Evolutionary conservation across 1,284 basidiomycete species (phyloP).

Genomic region (Earliella scabrosa): DNA sequence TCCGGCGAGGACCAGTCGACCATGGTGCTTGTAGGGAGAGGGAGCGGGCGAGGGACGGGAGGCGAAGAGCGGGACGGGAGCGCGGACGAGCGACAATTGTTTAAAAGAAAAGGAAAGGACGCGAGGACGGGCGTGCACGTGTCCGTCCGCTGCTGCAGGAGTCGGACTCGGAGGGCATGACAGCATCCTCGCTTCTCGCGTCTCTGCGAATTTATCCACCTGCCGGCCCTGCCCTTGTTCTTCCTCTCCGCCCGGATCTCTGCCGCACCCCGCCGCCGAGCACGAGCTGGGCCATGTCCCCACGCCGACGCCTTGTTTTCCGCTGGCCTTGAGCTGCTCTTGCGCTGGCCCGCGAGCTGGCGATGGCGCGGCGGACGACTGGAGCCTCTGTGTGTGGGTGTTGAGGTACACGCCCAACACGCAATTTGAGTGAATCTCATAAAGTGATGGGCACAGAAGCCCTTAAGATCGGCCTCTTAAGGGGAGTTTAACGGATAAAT

Average conservation of each 20-base stretch:
- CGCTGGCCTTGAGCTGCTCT: neutral
- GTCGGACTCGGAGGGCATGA: slow-evolving; percentile 13
- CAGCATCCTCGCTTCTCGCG: neutral
- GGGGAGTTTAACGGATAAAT: too few relatives aligned
- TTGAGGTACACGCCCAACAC: too few relatives aligned
- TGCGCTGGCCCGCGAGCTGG: neutral
- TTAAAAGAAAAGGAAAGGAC: slow-evolving; percentile 11
- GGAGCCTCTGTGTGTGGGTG: too few relatives aligned
- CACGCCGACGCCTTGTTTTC: slow-evolving; percentile 1
- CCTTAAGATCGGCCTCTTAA: too few relatives aligned
- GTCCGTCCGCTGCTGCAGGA: slow-evolving; percentile 22
- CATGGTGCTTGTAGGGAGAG: slow-evolving; percentile 42
- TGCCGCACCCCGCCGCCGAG: neutral
- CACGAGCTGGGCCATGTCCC: neutral
- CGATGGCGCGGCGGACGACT: too few relatives aligned
- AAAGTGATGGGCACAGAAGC: too few relatives aligned
- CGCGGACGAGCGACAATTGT: slow-evolving; percentile 4
- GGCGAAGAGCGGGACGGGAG: slow-evolving; percentile 9
- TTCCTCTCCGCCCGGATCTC: neutral
- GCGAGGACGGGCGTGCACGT: too few relatives aligned
- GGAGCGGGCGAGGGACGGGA: slow-evolving; percentile 1
- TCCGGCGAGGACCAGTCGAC: slow-evolving; percentile 58
- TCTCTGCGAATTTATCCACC: slow-evolving; percentile 7
- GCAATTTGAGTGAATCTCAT: too few relatives aligned
- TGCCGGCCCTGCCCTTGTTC: slow-evolving; percentile 20